Evolutionary conservation across 2,329 filamentous ascomycete species (phyloP).

Genomic region (Ophioceras dolichostomum): DNA sequence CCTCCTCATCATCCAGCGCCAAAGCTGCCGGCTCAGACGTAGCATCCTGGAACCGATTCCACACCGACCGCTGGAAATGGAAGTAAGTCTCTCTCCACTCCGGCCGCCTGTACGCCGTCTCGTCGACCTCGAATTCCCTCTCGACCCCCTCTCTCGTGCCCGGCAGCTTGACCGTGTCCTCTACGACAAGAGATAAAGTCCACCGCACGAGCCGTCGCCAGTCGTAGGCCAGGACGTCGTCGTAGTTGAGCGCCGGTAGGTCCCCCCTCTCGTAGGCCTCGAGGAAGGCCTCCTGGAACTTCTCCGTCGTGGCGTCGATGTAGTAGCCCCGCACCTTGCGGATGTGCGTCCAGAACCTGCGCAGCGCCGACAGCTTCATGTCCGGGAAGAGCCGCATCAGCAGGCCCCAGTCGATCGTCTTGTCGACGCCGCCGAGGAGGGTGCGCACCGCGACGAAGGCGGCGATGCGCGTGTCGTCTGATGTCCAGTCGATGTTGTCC

Average conservation of each 20-base stretch:
- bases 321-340: slow-evolving; percentile 37
- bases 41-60: slow-evolving; percentile 42
- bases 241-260: slow-evolving; percentile 49
- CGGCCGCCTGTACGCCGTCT: slow-evolving; percentile 16
- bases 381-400: slow-evolving; percentile 43
- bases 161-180: slow-evolving; percentile 36
- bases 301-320: slow-evolving; percentile 43
- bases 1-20: slow-evolving; percentile 11
- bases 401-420: slow-evolving; percentile 48
- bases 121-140: slow-evolving; percentile 23
- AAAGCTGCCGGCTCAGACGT: slow-evolving; percentile 33
- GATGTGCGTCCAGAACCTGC: slow-evolving; percentile 41
- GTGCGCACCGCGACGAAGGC: slow-evolving; percentile 46
- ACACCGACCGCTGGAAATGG: slow-evolving; percentile 38
- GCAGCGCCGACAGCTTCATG: slow-evolving; percentile 35
- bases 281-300: slow-evolving; percentile 55
- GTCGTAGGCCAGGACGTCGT: slow-evolving; percentile 52
- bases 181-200: slow-evolving; percentile 41
- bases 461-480: slow-evolving; percentile 34
- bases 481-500: slow-evolving; percentile 26
- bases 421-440: slow-evolving; percentile 47
- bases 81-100: slow-evolving; percentile 48
- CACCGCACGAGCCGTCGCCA: slow-evolving; percentile 56
- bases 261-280: slow-evolving; percentile 51
- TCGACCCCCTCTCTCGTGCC: slow-evolving; percentile 30